Base-by-base conservation (phyloP, 2,329 filamentous ascomycete species). In the Malbranchea zuffiana region DNA sequence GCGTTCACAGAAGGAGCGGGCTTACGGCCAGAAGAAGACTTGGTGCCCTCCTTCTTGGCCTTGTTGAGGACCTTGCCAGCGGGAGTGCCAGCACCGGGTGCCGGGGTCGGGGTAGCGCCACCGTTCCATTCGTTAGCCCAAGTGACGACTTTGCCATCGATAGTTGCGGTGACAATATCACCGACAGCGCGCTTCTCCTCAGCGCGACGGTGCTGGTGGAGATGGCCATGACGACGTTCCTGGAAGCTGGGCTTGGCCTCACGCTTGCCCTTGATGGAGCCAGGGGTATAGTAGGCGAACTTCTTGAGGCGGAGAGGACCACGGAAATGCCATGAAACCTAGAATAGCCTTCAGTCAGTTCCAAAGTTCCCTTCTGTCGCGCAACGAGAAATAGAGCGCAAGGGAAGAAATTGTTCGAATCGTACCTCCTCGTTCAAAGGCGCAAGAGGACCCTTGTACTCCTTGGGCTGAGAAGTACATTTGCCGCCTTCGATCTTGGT, bases 281-380 rank as follows among this genome's bases (percentile, higher is more conserved):
- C 62, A n/a, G 74, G 68, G 30, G 66, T 69, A 57, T 85, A 87
- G 37, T 77, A 75, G 7, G 80, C 82, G 37, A 85, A 67, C 47
- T 82, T 70, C 51, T 74, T 75, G 20, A 87, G 54, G 25, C 71
- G 61, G 47, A 82, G 56, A 1, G 82, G 81, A 3, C 82, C 82
- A 47, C 81, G 77, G 51, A 86, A 68, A 54, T 84, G 78, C 44
- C 83, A 58, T 1, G 80, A 82, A 19, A 86, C 65, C 80, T 84
- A 42, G 8, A 27, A 24, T n/a, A 17, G 10, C 24, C 16, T 19
- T 27, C 26, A 19, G 29, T 4, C 36, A 37, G 7, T 37, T 51
- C 44, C 48, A 41, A 24, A 21, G 15, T 32, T 25, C 21, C 17
- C 15, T 34, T 17, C 20, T 20, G 11, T 17, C n/a, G 11, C 15